Base-by-base conservation (phyloP, 441 rosid species). In the Jatropha podagrica region DNA sequence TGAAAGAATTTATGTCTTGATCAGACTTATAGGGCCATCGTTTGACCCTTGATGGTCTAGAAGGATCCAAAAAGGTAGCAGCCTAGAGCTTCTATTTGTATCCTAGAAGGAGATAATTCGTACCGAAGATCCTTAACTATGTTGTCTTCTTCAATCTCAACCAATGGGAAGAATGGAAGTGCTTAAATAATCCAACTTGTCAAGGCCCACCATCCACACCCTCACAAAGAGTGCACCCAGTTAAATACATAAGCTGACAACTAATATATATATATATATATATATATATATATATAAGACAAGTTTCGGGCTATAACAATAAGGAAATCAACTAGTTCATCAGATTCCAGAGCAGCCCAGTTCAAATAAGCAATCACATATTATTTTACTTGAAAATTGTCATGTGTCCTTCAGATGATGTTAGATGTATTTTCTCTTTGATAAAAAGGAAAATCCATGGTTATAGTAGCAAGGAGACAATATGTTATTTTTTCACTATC, bases 291-390 rank as follows among this genome's bases (percentile, higher is more conserved):
- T 71, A 26, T 37, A 18, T 49, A 27, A 59, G 49, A 67, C 67
- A 63, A 55, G 52, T 52, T 26, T 65, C 56, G 63, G 66, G 27
- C 64, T 13, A 54, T 20, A 11, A 51, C 26, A 70, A 65, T 54
- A 71, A 49, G 49, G 15, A 44, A 18, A 65, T 42, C 69, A 9
- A 70, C 58, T 70, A 55, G 61, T 38, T 71, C 61, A 65, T 51
- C 10, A 71, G 59, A 46, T 56, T 71, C 60, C 54, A 65, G 26
- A 37, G 11, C 46, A 17, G 1, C n/a, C 46, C 62, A 23, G 14
- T 59, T 11, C 12, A 26, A 27, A 67, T 44, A 32, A 42, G 17
- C 13, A 65, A 65, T 18, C 5, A 42, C 69, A 51, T 41, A 65
- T 65, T 65, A 41, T 41, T 42, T 65, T 18, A 49, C n/a, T 8